Evolutionary conservation across 148 eudicot genomes (phyloP).

Genomic region (Spergularia marina): DNA sequence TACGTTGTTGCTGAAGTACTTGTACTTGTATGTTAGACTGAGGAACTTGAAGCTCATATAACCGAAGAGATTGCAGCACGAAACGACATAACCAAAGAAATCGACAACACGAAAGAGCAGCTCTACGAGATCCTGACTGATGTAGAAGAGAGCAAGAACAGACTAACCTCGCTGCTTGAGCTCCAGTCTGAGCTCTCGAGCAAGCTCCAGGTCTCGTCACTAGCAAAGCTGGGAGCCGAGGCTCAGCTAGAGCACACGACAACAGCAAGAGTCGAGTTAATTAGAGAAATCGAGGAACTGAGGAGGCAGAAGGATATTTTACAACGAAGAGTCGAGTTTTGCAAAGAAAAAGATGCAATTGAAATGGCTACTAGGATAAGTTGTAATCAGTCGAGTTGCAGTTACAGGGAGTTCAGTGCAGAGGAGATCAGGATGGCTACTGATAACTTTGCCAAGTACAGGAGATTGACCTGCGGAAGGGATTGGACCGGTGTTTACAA

Average conservation of each 20-base stretch:
- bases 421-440: constrained; percentile 65
- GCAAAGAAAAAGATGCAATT: constrained; percentile 74
- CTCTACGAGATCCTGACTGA: constrained; percentile 43
- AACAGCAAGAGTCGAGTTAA: constrained; percentile 36
- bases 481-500: constrained; percentile 50
- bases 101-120: constrained; percentile 48
- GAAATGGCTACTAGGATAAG: constrained; percentile 41
- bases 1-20: background rate
- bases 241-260: constrained; percentile 45
- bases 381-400: constrained; percentile 30
- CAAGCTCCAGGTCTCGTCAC: constrained; percentile 47
- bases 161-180: constrained; percentile 49
- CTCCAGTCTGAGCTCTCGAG: constrained; percentile 57
- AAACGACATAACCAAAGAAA: constrained; percentile 40
- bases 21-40: constrained; percentile 34
- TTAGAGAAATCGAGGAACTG: constrained; percentile 63
- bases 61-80: constrained; percentile 41
- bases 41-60: constrained; percentile 45
- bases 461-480: constrained; percentile 48
- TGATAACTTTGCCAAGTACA: constrained; percentile 42
- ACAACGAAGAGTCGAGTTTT: constrained; percentile 66
- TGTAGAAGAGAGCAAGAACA: constrained; percentile 55
- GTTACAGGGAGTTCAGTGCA: constrained; percentile 48
- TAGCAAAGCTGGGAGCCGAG: constrained; percentile 44
- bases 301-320: constrained; percentile 62